A percentile compares a stretch with the other conserved stretches of the same genome.
phyloP scores from a whole-genome alignment of 306 rosid genomes.

The cucumber (Cucumis sativus) region DNA sequence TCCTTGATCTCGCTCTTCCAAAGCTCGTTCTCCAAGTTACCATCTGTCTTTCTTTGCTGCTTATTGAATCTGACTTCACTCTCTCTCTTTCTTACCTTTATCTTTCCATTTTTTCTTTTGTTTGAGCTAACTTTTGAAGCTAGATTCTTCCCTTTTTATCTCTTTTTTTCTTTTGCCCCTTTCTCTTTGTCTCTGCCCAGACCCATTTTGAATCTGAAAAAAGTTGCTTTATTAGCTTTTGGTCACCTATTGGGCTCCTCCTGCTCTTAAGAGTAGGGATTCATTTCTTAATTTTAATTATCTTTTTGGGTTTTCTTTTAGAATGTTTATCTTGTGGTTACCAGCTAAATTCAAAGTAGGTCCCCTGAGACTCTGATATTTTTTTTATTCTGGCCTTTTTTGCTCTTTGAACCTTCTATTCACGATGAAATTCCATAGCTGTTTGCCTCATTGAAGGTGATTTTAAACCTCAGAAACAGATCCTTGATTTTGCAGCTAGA shows the following conservation, averaged over 20 bases:
- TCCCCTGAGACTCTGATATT: not conserved
- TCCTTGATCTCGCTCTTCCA: conserved; percentile 15
- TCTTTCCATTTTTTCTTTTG: not conserved
- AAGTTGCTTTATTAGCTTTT: not conserved
- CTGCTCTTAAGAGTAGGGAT: not conserved
- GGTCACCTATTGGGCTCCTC: not conserved
- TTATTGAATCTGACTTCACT: conserved; percentile 21
- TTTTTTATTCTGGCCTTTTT: not conserved
- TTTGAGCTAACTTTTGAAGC: not conserved
- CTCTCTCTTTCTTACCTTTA: not conserved
- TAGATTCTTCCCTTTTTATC: conserved; percentile 11
- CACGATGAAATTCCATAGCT: not conserved
- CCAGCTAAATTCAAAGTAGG: not conserved
- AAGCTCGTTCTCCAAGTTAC: conserved; percentile 1
- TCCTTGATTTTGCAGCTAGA: not conserved
- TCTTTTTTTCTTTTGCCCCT: conserved; percentile 5
- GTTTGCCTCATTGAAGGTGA: not conserved
- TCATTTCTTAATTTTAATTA: not conserved
- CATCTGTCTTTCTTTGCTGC: conserved; percentile 9
- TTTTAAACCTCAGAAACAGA: not conserved
- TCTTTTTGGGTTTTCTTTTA: not conserved
- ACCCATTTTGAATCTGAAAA: conserved; percentile 5
- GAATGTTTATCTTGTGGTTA: not conserved
- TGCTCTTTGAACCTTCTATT: not conserved
- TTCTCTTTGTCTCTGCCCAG: conserved; percentile 2